Evolutionary conservation across 2,329 filamentous ascomycete genomes (phyloP).

Genomic region (Calonectria crousiana): DNA sequence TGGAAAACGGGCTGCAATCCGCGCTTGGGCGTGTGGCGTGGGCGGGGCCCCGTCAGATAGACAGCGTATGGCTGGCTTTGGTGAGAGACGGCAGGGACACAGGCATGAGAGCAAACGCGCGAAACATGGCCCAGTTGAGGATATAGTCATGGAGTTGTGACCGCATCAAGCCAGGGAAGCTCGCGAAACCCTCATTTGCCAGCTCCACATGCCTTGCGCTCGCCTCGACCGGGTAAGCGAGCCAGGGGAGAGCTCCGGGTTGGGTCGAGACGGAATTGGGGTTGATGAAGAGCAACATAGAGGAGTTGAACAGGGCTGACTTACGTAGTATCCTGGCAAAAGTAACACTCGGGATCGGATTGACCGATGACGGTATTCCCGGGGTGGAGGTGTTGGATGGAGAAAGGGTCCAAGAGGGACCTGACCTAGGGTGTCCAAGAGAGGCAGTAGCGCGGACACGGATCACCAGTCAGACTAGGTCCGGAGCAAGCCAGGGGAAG

Average conservation of each 20-base stretch:
- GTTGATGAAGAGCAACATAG: not conserved
- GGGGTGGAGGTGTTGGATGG: constrained; percentile 11
- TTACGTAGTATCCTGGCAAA: constrained; percentile 25
- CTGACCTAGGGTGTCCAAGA: constrained; percentile 10
- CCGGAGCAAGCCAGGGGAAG: not conserved
- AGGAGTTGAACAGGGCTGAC: constrained; percentile 13
- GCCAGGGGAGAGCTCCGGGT: not conserved
- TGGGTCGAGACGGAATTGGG: not conserved
- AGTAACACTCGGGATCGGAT: constrained; percentile 17
- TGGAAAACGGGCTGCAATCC: constrained; percentile 41
- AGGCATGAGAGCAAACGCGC: constrained; percentile 3
- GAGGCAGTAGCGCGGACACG: constrained; percentile 18
- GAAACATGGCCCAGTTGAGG: not conserved
- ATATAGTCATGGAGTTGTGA: not conserved
- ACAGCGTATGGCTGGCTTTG: constrained; percentile 30
- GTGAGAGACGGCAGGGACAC: constrained; percentile 30
- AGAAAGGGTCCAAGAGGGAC: constrained; percentile 2
- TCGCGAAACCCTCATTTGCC: not conserved
- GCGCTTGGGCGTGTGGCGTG: constrained; percentile 46
- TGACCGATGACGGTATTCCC: constrained; percentile 29
- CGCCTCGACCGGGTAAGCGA: not conserved
- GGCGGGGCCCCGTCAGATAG: constrained; percentile 38
- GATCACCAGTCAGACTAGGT: constrained; percentile 10
- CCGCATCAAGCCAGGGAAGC: not conserved
- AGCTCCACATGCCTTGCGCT: not conserved